Evolutionary conservation across 2,329 filamentous ascomycete genomes (phyloP).

Genomic region (Diaporthe caulivora): DNA sequence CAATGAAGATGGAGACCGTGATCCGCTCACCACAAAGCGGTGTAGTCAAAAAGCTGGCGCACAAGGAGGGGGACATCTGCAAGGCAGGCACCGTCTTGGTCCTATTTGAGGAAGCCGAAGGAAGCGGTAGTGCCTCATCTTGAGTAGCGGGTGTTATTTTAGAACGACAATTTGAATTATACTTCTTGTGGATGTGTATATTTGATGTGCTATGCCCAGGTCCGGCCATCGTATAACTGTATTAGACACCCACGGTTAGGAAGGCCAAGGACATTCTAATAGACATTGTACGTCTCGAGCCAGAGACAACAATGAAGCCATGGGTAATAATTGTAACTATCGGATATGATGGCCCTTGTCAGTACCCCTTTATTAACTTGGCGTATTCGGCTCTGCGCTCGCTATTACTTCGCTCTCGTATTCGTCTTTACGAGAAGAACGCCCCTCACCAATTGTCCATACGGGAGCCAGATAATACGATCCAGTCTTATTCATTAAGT

Average conservation of each 20-base stretch:
- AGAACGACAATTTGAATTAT: neutral
- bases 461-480: neutral
- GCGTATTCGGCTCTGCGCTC: neutral
- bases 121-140: neutral
- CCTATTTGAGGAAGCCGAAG: constrained; percentile 39
- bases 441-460: neutral
- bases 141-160: neutral
- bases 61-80: constrained; percentile 77
- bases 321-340: neutral
- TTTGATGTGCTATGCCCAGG: no score
- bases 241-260: no score
- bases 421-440: neutral
- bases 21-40: constrained; percentile 82
- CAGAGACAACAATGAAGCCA: no score
- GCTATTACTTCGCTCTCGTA: constrained; percentile 9
- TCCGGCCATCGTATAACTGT: no score
- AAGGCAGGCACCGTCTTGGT: constrained; percentile 35
- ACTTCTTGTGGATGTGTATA: no score
- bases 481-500: neutral
- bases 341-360: neutral
- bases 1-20: constrained; percentile 92
- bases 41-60: constrained; percentile 77
- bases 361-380: neutral
- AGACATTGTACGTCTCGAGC: no score
- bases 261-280: no score